These are phyloP conservation scores for Parascedosporium putredinis DNA, from an alignment of 2,329 filamentous ascomycete species.

Conservation along the genomic window DNA sequence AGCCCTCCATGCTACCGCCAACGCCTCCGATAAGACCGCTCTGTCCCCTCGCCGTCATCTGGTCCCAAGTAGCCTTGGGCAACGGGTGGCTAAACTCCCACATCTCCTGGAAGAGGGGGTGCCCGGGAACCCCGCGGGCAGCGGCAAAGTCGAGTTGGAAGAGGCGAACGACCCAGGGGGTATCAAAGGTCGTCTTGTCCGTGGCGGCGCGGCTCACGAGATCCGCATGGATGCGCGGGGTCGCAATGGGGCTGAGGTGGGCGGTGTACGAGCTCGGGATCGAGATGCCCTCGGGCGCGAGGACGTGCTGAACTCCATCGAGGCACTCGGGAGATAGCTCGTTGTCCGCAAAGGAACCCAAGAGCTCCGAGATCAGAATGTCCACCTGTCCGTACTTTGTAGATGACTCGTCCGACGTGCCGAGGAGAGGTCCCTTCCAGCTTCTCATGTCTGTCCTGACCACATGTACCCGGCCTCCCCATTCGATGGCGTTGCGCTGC, in stretches of 20 bases:
- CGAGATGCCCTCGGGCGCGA: constrained; percentile 76
- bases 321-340: constrained; percentile 94
- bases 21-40: constrained; percentile 58
- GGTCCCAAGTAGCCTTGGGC: constrained; percentile 43
- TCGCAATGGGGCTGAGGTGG: constrained; percentile 82
- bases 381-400: constrained; percentile 61
- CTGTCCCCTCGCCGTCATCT: constrained; percentile 45
- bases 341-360: constrained; percentile 94
- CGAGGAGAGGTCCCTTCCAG: constrained; percentile 71
- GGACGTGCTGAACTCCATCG: constrained; percentile 85
- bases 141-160: constrained; percentile 83
- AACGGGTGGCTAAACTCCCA: constrained; percentile 77
- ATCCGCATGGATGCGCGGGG: constrained; percentile 76
- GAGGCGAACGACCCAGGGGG: constrained; percentile 89
- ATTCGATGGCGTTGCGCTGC: constrained; percentile 72
- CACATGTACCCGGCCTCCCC: constrained; percentile 71
- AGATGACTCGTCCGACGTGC: constrained; percentile 28
- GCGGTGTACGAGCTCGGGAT: constrained; percentile 92
- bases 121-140: constrained; percentile 43
- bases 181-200: constrained; percentile 70
- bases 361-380: constrained; percentile 85
- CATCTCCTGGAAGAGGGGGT: constrained; percentile 57
- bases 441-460: constrained; percentile 96
- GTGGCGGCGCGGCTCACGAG: constrained; percentile 50
- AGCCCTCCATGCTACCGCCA: constrained; percentile 62